Evolutionary conservation across 208 protist genomes (phyloP).

Genomic region (Crithidia sp.): DNA sequence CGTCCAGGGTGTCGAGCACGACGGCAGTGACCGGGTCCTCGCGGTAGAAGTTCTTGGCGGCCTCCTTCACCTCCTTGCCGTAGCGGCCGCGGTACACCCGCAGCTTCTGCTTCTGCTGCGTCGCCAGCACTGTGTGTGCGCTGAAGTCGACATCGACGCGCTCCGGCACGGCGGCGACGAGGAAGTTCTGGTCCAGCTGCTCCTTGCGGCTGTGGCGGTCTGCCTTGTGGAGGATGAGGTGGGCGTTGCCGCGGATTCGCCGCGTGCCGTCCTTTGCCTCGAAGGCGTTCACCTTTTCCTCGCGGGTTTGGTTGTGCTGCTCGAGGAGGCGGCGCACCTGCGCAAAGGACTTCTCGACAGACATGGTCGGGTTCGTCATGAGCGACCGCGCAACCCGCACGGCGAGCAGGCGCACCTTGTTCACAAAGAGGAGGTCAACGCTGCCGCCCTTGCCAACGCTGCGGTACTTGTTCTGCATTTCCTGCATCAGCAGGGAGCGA

Average conservation of each 20-base stretch:
- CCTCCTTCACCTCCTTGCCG: constrained; percentile 76
- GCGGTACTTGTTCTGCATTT: constrained; percentile 83
- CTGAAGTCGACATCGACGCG: constrained; percentile 89
- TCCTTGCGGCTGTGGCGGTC: constrained; percentile 55
- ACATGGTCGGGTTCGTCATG: constrained; percentile 84
- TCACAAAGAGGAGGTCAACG: constrained; percentile 82
- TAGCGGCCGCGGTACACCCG: constrained; percentile 85
- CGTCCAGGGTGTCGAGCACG: constrained; percentile 90
- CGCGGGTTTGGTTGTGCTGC: constrained; percentile 77
- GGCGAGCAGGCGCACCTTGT: constrained; percentile 86
- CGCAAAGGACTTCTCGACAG: constrained; percentile 70
- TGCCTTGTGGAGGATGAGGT: constrained; percentile 65
- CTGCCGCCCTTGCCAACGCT: constrained; percentile 71
- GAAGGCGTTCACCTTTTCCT: constrained; percentile 83
- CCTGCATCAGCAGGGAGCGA: constrained; percentile 63
- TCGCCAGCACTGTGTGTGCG: constrained; percentile 83
- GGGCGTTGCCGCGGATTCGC: constrained; percentile 81
- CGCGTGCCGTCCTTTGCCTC: constrained; percentile 89
- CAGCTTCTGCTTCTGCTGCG: constrained; percentile 92
- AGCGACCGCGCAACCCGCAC: constrained; percentile 83
- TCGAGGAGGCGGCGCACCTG: constrained; percentile 67
- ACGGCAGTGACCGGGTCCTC: constrained; percentile 83
- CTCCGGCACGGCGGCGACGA: constrained; percentile 76
- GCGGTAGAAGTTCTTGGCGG: constrained; percentile 86
- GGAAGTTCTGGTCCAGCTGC: constrained; percentile 74